These are phyloP conservation scores for Candida sp. DNA, from an alignment of 1,139 yeast genomes.

Conservation along the genomic window DNA sequence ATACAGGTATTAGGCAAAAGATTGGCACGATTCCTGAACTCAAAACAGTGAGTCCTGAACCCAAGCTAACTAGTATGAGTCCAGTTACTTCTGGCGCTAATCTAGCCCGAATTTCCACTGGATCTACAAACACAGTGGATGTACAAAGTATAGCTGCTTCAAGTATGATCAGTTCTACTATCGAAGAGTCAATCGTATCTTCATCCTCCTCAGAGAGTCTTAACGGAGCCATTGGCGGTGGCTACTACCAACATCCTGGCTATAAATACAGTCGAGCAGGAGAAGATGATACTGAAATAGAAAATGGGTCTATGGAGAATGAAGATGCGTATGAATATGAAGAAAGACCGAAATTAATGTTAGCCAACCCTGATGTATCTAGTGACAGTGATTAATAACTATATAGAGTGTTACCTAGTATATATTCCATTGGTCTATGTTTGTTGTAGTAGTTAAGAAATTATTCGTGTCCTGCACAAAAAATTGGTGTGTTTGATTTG, in stretches of 20 bases:
- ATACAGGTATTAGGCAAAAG: conserved; percentile 2
- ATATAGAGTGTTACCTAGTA: not conserved
- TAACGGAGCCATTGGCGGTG: conserved; percentile 23
- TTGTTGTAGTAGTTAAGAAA: not conserved
- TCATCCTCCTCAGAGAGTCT: conserved; percentile 15
- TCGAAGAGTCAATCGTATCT: conserved; percentile 6
- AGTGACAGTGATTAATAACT: conserved; percentile 13
- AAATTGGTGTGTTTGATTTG: not conserved
- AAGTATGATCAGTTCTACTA: conserved; percentile 6
- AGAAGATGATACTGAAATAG: conserved; percentile 15
- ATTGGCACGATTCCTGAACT: conserved; percentile 5
- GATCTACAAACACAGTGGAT: conserved; percentile 13
- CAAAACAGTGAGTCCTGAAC: conserved; percentile 9
- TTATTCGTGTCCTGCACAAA: not conserved
- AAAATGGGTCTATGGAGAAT: conserved; percentile 4
- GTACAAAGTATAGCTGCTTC: conserved; percentile 19
- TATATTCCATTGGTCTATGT: not conserved
- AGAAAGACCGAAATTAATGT: conserved; percentile 48
- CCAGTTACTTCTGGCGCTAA: conserved; percentile 8
- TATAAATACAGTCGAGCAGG: conserved; percentile 28
- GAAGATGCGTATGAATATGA: conserved; percentile 27
- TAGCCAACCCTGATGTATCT: conserved; percentile 65
- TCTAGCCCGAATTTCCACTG: conserved; percentile 20
- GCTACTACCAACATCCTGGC: conserved; percentile 44
- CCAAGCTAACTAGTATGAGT: conserved; percentile 21